Base-by-base conservation (phyloP, 2,329 filamentous ascomycete species). In the Talaromyces funiculosus region DNA sequence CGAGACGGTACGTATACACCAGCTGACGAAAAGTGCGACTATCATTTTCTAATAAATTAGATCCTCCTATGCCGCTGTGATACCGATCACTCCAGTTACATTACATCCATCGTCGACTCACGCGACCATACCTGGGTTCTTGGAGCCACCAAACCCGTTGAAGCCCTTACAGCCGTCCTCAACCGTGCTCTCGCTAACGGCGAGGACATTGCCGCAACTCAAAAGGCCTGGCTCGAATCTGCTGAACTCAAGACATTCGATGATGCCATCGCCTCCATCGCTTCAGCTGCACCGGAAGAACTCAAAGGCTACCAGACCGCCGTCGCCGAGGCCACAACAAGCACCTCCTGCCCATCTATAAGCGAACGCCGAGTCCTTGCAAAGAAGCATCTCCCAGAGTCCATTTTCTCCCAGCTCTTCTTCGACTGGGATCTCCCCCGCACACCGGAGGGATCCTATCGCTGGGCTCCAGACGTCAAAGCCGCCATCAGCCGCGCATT, bases 11-110 rank as follows among this genome's bases (percentile, higher is more conserved):
- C 16, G 49, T 49, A n/a, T 26, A 14, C 45, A 1, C 18, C 10
- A 35, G 1, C 18, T 20, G n/a, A 20, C 10, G 42, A 14, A 9
- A 40, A 24, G 3, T 20, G 20, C 9, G n/a, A n/a, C n/a, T n/a
- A n/a, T n/a, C n/a, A n/a, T n/a, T n/a, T 43, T 55, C 35, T 55
- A n/a, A 55, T 22, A 31, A 14, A 9, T 40, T 55, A 55, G 37
- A 55, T 55, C 37, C 37, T 55, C 14, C 24, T 55, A 7, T 53
- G 49, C 22, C 29, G 49, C 49, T 53, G 49, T 22, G 49, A 53
- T 9, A 37, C 29, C 31, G 31, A 53, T 24, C 49, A 53, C 18
- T 37, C 49, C 2, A 37, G 29, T 18, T 53, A 37, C 31, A 53
- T 53, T 29, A 53, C 49, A 18, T 53, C 49, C 9, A 22, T 53